Conservation (phyloP, 2,329 filamentous ascomycete genomes). For the Talaromyces sp. region DNA sequence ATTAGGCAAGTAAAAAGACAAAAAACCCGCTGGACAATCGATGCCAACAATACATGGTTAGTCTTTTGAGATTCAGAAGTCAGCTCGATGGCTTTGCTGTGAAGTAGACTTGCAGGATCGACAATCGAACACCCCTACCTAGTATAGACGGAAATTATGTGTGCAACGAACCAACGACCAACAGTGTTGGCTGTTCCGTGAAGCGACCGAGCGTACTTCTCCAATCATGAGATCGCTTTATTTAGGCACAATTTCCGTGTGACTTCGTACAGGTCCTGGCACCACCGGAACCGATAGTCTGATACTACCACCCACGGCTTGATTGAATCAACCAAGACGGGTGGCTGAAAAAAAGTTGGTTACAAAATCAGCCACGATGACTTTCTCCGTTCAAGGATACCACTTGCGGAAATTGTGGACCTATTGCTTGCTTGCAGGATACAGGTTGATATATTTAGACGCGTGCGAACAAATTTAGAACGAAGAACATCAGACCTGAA, state of each 20-base stretch:
- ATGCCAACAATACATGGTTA: background rate
- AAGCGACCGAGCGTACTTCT: background rate
- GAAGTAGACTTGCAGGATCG: background rate
- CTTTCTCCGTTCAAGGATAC: background rate
- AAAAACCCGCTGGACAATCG: background rate
- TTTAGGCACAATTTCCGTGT: background rate
- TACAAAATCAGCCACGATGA: slow-evolving; percentile 1
- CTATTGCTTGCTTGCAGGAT: background rate
- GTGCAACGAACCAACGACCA: background rate
- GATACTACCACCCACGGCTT: background rate
- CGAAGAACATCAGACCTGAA: background rate
- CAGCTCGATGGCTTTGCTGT: background rate
- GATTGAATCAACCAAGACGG: background rate
- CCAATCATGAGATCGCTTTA: background rate
- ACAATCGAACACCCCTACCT: background rate
- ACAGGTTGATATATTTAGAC: background rate
- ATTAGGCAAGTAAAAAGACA: background rate
- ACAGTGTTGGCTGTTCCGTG: background rate
- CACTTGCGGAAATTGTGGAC: background rate
- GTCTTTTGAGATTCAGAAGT: background rate
- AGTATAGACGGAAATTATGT: background rate
- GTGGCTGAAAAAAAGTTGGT: slow-evolving; percentile 4
- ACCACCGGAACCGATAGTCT: background rate
- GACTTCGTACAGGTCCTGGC: background rate
- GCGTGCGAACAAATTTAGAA: background rate